Evolutionary conservation across 129 eudicot genomes (phyloP).

Genomic region (Daucus carota): DH1_v3.0 NC_030385.2:443001-443500

Average conservation of each 20-base stretch:
- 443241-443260: not conserved
- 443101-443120: slow-evolving; percentile 76
- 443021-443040: slow-evolving; percentile 70
- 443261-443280: not conserved
- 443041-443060: slow-evolving; percentile 80
- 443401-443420: no score
- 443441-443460: no score
- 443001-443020: slow-evolving; percentile 76
- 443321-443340: no score
- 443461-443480: no score
- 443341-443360: no score
- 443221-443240: not conserved
- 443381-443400: no score
- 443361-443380: no score
- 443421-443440: no score
- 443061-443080: slow-evolving; percentile 66
- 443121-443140: not conserved
- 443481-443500: no score
- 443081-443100: slow-evolving; percentile 94
- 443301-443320: no score
- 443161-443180: not conserved
- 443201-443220: not conserved
- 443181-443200: not conserved
- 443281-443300: not conserved
- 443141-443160: not conserved